Percentiles rank a stretch among this genome's conserved stretches.
These are phyloP conservation scores for Zostera marina DNA, from an alignment of 116 monocot species.

Conservation along the genomic window DNA sequence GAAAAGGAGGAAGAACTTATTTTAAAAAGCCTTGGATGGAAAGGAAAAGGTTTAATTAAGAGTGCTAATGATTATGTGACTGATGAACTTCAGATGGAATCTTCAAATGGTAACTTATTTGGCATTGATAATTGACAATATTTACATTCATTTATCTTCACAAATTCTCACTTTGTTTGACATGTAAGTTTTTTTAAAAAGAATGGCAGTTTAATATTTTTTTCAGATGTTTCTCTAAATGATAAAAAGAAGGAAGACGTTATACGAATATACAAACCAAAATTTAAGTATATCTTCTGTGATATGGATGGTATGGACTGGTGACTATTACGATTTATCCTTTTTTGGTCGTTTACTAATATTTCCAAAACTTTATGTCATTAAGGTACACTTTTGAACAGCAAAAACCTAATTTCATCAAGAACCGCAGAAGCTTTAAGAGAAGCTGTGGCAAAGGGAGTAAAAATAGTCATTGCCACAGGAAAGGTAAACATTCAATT, in stretches of 20 bases:
- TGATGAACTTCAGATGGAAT: conserved; percentile 19
- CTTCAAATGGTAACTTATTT: conserved; percentile 34
- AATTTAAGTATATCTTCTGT: conserved; percentile 83
- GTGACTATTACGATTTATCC: not conserved
- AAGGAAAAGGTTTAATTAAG: conserved; percentile 65
- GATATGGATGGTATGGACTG: conserved; percentile 85
- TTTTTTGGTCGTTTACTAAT: not conserved
- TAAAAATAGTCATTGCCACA: conserved; percentile 80
- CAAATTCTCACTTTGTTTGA: conserved; percentile 5
- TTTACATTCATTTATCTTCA: not conserved
- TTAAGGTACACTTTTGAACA: conserved; percentile 86
- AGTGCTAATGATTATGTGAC: conserved; percentile 19
- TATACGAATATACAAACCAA: conserved; percentile 59
- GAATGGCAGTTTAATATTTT: conserved; percentile 20
- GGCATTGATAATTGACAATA: not conserved
- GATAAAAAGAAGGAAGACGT: conserved; percentile 37
- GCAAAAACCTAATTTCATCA: conserved; percentile 54
- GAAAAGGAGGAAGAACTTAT: conserved; percentile 72
- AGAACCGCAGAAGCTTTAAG: conserved; percentile 64
- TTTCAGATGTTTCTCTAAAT: conserved; percentile 33
- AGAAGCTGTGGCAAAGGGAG: conserved; percentile 76
- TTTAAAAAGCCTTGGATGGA: conserved; percentile 82
- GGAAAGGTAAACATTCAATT: conserved; percentile 53
- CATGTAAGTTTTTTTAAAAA: conserved; percentile 19
- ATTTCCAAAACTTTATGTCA: conserved; percentile 4